These are phyloP conservation scores for Xylaria sp. DNA, from an alignment of 2,329 filamentous ascomycete species.

Conservation along the genomic window DNA sequence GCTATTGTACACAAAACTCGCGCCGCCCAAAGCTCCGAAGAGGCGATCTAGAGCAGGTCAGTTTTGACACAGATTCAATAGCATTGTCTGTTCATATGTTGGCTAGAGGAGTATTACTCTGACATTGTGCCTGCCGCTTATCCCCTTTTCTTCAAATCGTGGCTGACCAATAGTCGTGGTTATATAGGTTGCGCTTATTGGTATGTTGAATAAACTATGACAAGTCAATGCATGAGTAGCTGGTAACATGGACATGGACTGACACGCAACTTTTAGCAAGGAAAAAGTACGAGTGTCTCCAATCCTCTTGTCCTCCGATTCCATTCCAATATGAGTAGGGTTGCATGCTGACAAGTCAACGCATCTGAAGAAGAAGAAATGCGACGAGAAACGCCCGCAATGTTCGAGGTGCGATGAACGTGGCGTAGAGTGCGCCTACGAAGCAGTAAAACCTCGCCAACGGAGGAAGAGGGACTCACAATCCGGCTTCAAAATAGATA, in stretches of 20 bases:
- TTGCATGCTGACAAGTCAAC: slow-evolving; percentile 20
- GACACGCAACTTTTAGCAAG: slow-evolving; percentile 54
- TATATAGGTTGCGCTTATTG: slow-evolving; percentile 62
- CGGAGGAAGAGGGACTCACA: slow-evolving; percentile 53
- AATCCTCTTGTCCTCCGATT: slow-evolving; percentile 11
- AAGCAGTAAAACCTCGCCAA: slow-evolving; percentile 58
- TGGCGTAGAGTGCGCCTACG: slow-evolving; percentile 62
- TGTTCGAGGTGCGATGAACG: slow-evolving; percentile 64
- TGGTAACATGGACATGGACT: slow-evolving; percentile 37
- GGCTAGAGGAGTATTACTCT: slow-evolving; percentile 5
- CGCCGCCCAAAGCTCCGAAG: slow-evolving; percentile 68
- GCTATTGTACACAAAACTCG: slow-evolving; percentile 69
- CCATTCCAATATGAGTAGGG: neutral
- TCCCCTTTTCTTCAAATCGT: slow-evolving; percentile 7
- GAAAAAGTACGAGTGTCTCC: slow-evolving; percentile 60
- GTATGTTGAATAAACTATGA: slow-evolving; percentile 52
- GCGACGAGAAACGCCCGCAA: slow-evolving; percentile 63
- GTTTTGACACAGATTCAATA: slow-evolving; percentile 44
- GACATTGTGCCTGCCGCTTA: neutral
- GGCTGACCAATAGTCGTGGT: slow-evolving; percentile 43
- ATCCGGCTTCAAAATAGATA: slow-evolving; percentile 35
- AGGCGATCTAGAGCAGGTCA: slow-evolving; percentile 69
- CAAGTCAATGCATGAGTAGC: slow-evolving; percentile 4
- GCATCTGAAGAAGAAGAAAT: slow-evolving; percentile 65
- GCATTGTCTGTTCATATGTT: slow-evolving; percentile 2